These are phyloP conservation scores for Neurospora sp. DNA, from an alignment of 495 filamentous ascomycete species.

Conservation along the genomic window DNA sequence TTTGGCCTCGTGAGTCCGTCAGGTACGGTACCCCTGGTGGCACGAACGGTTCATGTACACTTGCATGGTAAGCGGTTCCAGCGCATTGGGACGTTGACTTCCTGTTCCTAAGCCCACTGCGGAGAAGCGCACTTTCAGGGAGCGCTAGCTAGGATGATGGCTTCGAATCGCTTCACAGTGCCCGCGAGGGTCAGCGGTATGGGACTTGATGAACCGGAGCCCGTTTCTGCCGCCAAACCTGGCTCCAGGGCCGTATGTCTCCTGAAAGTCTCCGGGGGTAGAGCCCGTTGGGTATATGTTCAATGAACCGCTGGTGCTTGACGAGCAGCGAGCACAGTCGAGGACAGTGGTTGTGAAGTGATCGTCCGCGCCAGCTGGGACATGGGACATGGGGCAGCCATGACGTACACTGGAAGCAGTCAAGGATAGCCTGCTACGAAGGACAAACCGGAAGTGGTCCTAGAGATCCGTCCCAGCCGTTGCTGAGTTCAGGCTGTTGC, in stretches of 20 bases:
- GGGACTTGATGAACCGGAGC: not conserved
- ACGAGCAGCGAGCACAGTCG: not conserved
- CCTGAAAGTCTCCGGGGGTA: not conserved
- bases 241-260: not conserved
- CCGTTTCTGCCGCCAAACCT: not conserved
- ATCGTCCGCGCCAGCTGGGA: not conserved
- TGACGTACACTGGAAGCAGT: not conserved
- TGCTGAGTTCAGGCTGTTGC: not conserved
- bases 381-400: not conserved
- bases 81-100: not conserved
- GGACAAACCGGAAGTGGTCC: not conserved
- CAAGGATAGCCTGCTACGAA: not conserved
- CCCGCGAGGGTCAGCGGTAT: not conserved
- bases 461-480: not conserved
- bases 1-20: not conserved
- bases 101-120: not conserved
- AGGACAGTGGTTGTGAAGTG: not conserved
- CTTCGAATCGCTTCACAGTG: not conserved
- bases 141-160: not conserved
- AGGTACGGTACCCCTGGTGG: not conserved
- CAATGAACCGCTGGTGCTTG: not conserved
- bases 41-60: not conserved
- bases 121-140: not conserved
- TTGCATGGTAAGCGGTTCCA: not conserved
- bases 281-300: not conserved